These are phyloP conservation scores for Candida ascalaphidarum DNA, from an alignment of 805 yeast genomes.

Conservation along the genomic window DNA sequence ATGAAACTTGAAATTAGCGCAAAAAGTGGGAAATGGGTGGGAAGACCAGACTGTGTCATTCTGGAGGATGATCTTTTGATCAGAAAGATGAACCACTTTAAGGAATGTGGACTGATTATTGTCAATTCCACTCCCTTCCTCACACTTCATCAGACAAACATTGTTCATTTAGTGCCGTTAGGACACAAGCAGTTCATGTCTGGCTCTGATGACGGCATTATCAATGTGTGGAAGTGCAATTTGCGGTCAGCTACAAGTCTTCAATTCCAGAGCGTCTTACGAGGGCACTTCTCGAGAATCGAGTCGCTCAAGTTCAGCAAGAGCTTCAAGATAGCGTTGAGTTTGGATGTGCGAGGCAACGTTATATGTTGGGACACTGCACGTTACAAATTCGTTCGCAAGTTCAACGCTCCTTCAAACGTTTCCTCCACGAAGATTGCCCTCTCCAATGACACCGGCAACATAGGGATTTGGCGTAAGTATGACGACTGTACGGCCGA, in stretches of 20 bases:
- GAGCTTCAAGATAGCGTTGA: slow-evolving; percentile 45
- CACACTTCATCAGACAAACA: slow-evolving; percentile 30
- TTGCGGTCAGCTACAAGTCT: slow-evolving; percentile 16
- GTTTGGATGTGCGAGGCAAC: slow-evolving; percentile 47
- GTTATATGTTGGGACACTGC: slow-evolving; percentile 61
- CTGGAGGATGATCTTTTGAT: slow-evolving; percentile 29
- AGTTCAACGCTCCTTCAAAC: no score
- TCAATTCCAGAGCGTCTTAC: slow-evolving; percentile 34
- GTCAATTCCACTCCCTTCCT: slow-evolving; percentile 37
- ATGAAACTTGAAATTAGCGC: slow-evolving; percentile 36
- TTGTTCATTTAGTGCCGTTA: slow-evolving; percentile 32
- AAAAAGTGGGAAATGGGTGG: slow-evolving; percentile 41
- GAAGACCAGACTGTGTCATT: slow-evolving; percentile 32
- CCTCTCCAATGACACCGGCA: slow-evolving; percentile 49
- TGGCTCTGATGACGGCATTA: slow-evolving; percentile 50
- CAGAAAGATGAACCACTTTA: slow-evolving; percentile 14
- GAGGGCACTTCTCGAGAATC: slow-evolving; percentile 51
- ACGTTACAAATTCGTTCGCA: slow-evolving; percentile 41
- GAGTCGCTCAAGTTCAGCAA: slow-evolving; percentile 39
- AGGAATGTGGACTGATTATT: slow-evolving; percentile 21
- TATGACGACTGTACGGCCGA: no score
- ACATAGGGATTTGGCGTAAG: no score
- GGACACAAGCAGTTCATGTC: slow-evolving; percentile 36
- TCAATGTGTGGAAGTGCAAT: slow-evolving; percentile 49
- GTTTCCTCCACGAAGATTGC: slow-evolving; percentile 18